Evolutionary conservation across 2,329 filamentous ascomycete species (phyloP).

Genomic region (Fusarium pseudocircinatum): DNA sequence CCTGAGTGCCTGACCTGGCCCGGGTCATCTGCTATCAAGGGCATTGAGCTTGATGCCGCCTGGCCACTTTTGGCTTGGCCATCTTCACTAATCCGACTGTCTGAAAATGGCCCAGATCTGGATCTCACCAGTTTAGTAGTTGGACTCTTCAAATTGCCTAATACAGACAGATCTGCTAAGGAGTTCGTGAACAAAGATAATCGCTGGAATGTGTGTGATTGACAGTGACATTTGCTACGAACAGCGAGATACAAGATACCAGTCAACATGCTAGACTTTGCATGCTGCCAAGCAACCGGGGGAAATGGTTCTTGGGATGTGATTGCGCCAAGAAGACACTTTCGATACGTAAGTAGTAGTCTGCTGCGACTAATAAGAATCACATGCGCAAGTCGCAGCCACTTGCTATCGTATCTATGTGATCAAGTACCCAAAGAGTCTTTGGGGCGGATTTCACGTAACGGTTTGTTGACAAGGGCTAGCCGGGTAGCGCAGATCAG

Average conservation of each 20-base stretch:
- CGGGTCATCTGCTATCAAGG: background rate
- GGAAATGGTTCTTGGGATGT: background rate
- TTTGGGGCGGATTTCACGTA: background rate
- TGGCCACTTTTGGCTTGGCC: slow-evolving; percentile 17
- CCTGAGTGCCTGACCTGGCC: background rate
- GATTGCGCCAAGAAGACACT: background rate
- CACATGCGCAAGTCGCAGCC: slow-evolving; percentile 13
- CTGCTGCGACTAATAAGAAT: slow-evolving; percentile 4
- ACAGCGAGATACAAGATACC: background rate
- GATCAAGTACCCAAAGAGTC: background rate
- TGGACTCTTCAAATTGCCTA: slow-evolving; percentile 15
- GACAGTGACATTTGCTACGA: background rate
- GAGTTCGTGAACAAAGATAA: background rate
- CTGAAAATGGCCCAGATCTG: background rate
- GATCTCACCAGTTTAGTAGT: background rate
- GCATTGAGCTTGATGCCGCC: background rate
- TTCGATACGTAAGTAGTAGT: background rate
- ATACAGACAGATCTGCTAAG: background rate
- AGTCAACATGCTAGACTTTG: background rate
- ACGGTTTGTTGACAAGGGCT: slow-evolving; percentile 1
- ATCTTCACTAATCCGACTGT: slow-evolving; percentile 8
- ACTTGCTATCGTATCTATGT: background rate
- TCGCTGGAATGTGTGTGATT: background rate
- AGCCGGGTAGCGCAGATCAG: slow-evolving; percentile 21
- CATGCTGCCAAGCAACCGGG: background rate